Percentiles rank a stretch among this genome's conserved stretches.
Evolutionary conservation across 2,329 filamentous ascomycete species (phyloP).

Genomic region (Fusarium goolgardi): DNA sequence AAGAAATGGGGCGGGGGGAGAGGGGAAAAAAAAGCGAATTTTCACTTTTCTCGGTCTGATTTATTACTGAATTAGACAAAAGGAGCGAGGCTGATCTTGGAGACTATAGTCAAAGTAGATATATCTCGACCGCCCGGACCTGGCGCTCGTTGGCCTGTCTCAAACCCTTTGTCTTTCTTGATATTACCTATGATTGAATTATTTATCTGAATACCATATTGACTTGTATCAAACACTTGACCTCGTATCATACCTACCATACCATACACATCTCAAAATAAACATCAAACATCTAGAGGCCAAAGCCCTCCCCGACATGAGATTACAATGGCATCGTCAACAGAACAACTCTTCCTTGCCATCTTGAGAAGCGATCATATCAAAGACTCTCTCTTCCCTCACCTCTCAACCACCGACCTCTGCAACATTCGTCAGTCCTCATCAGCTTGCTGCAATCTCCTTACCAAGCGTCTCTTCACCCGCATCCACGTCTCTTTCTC

Average conservation of each 20-base stretch:
- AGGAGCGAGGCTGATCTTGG: constrained; percentile 34
- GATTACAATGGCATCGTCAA: constrained; percentile 62
- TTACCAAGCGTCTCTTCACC: constrained; percentile 76
- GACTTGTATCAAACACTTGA: constrained; percentile 14
- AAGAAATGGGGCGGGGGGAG: not conserved
- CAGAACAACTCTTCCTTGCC: constrained; percentile 63
- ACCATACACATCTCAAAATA: constrained; percentile 8
- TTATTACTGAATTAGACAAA: constrained; percentile 12
- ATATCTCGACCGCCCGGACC: constrained; percentile 45
- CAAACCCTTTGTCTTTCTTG: constrained; percentile 19
- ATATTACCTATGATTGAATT: constrained; percentile 20
- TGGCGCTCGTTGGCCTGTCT: constrained; percentile 27
- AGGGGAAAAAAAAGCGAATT: constrained; percentile 12
- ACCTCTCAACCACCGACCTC: constrained; percentile 63
- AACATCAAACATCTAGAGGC: constrained; percentile 9
- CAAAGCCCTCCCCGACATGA: constrained; percentile 57
- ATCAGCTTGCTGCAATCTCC: constrained; percentile 75
- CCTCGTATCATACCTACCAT: not conserved
- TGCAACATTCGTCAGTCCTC: constrained; percentile 73
- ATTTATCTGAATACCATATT: constrained; percentile 7
- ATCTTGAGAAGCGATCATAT: constrained; percentile 65
- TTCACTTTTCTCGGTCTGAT: constrained; percentile 9
- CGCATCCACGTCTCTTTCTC: constrained; percentile 77
- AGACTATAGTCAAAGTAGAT: constrained; percentile 33
- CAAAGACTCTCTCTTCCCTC: constrained; percentile 62